Conservation (phyloP, 2,329 filamentous ascomycete genomes). For the Scytalidium lignicola region DNA sequence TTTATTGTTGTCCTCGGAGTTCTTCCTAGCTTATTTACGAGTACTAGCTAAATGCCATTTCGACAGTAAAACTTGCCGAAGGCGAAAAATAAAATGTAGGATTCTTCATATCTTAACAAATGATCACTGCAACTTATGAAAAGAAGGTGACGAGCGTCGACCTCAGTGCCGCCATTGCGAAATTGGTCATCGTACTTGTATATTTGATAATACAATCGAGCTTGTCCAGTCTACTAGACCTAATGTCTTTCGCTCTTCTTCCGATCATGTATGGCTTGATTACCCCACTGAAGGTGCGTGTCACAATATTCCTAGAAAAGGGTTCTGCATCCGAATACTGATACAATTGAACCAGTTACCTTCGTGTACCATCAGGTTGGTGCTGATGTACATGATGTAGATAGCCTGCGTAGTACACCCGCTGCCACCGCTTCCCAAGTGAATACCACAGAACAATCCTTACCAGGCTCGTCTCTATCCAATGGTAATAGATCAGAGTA, state of each 20-base stretch:
- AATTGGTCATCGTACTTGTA: neutral
- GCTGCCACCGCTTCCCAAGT: too few relatives aligned
- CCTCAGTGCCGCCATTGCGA: neutral
- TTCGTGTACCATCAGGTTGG: too few relatives aligned
- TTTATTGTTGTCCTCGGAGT: neutral
- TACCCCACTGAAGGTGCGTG: neutral
- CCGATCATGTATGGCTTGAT: neutral
- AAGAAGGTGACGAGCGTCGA: neutral
- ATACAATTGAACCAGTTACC: too few relatives aligned
- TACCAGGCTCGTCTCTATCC: too few relatives aligned
- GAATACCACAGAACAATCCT: too few relatives aligned
- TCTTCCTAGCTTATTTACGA: too few relatives aligned
- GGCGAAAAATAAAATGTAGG: neutral
- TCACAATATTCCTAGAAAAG: neutral
- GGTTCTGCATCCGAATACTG: neutral
- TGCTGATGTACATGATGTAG: too few relatives aligned
- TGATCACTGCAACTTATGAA: neutral
- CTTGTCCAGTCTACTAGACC: neutral
- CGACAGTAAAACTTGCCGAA: neutral
- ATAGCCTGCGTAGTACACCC: too few relatives aligned
- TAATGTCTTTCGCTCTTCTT: neutral
- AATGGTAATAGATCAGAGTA: too few relatives aligned
- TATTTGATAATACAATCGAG: neutral
- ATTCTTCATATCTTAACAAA: too few relatives aligned
- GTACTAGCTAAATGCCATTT: too few relatives aligned